A percentile compares a stretch with the other conserved stretches of the same genome.
Conservation (phyloP, 2,329 filamentous ascomycete genomes). For the Pestalotiopsis sp. region DNA sequence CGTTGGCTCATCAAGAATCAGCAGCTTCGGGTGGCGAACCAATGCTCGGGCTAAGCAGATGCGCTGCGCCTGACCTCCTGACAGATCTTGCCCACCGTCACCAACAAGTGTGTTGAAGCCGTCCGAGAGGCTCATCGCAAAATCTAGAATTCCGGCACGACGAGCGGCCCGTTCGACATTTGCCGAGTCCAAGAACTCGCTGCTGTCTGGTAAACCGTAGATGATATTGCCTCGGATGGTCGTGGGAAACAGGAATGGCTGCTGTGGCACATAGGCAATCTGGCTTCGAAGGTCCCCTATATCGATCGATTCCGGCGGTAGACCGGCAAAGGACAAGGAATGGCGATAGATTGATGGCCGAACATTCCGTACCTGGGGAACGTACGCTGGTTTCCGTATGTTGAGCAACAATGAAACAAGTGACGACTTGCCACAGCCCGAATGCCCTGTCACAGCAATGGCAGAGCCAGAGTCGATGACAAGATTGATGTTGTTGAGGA, state of each 20-base stretch:
- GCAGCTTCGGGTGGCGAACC: slow-evolving; percentile 67
- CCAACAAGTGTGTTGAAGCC: slow-evolving; percentile 77
- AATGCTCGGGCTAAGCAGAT: slow-evolving; percentile 81
- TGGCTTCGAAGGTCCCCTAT: slow-evolving; percentile 60
- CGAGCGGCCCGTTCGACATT: slow-evolving; percentile 56
- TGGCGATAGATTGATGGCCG: slow-evolving; percentile 12
- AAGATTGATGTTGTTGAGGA: slow-evolving; percentile 70
- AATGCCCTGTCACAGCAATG: slow-evolving; percentile 79
- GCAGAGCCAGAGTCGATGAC: slow-evolving; percentile 64
- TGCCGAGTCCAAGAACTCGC: slow-evolving; percentile 46
- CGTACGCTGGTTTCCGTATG: slow-evolving; percentile 58
- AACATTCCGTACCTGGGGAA: slow-evolving; percentile 10
- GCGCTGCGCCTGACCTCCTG: slow-evolving; percentile 82
- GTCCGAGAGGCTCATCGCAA: slow-evolving; percentile 70
- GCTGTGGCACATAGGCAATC: slow-evolving; percentile 71
- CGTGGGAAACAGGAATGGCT: slow-evolving; percentile 75
- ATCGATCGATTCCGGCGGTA: slow-evolving; percentile 61
- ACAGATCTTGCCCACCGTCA: slow-evolving; percentile 73
- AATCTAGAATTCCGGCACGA: slow-evolving; percentile 72
- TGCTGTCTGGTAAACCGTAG: slow-evolving; percentile 69
- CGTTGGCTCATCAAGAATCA: slow-evolving; percentile 88
- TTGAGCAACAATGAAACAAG: slow-evolving; percentile 74
- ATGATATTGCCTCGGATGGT: slow-evolving; percentile 79
- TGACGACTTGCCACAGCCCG: slow-evolving; percentile 91
- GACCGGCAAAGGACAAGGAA: slow-evolving; percentile 60